phyloP scores from a whole-genome alignment of 2,329 filamentous ascomycete species.

The Ophiostoma montium region DNA sequence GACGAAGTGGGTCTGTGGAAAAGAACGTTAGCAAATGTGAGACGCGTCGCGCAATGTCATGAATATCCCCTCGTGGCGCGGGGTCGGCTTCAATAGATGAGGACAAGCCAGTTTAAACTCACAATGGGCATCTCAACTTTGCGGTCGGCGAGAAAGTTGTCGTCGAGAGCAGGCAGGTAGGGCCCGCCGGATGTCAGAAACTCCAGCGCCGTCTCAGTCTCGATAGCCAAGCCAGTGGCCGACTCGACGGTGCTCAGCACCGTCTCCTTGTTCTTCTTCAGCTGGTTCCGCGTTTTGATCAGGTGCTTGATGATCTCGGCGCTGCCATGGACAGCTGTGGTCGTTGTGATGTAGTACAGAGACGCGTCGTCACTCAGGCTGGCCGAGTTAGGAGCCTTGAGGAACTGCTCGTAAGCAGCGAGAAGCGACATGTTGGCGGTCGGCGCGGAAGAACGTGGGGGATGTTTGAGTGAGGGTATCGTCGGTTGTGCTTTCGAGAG shows the following conservation, averaged over 20 bases:
- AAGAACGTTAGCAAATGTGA: not conserved
- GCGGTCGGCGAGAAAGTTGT: conserved; percentile 83
- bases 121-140: conserved; percentile 70
- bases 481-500: not conserved
- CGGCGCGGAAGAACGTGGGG: no score
- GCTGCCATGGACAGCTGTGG: conserved; percentile 56
- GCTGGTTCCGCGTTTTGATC: conserved; percentile 50
- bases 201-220: conserved; percentile 71
- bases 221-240: conserved; percentile 53
- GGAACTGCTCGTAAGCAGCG: conserved; percentile 55
- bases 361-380: conserved; percentile 51
- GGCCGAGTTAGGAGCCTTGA: conserved; percentile 49
- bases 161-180: conserved; percentile 79
- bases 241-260: conserved; percentile 63
- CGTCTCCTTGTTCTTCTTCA: conserved; percentile 74
- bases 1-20: conserved; percentile 66
- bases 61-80: not conserved
- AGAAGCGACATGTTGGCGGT: conserved; percentile 31
- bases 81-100: not conserved
- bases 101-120: conserved; percentile 26
- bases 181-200: conserved; percentile 70
- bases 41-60: conserved; percentile 4
- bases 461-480: not conserved
- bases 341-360: conserved; percentile 81
- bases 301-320: conserved; percentile 76